Base-by-base conservation (phyloP, 2,329 filamentous ascomycete genomes). In the Cladosporium sp. region DNA sequence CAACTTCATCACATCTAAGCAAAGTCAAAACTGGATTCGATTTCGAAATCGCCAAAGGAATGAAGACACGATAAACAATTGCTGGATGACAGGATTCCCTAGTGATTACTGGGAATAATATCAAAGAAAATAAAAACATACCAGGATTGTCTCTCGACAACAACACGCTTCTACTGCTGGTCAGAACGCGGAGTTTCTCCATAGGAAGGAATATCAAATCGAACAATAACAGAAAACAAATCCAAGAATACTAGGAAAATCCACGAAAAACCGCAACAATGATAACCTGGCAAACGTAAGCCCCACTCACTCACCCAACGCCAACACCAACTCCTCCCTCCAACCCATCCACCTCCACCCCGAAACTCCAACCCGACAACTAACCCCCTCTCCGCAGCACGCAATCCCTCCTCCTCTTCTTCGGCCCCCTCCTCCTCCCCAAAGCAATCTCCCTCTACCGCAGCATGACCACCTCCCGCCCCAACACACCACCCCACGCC, bases 381-480 rank as follows among this genome's bases (percentile, higher is more conserved):
- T 42, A 18, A 39, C 8, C 17, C 0, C 12, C 4, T 22, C 32
- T 19, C 17, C 15, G n/a, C 60, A 76, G 72, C 39, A 62, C 74
- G 48, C 72, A 75, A 59, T 70, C 70, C 40, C 57, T 75, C 36
- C 58, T 77, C 56, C 66, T 79, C 53, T 69, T 80, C 63, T 73
- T 91, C 65, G 88, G 84, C 2, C 88, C 88, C 27, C 75, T 88
- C 56, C 73, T 91, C 57, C 68, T 92, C 34, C 85, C 86, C 45
- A 83, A 82, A 61, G 75, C 77, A 51, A 72, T 89, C 51, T 69
- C 73, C 54, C 83, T 80, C 73, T 87, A 88, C 72, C 82, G 82
- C 58, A 77, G 76, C 52, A 57, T 80, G 32, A 67, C 61, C 43
- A 66, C 68, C 41, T 68, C 68, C 5, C 32, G 32, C 32, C 62